Conservation (phyloP, 2,329 filamentous ascomycete species). For the Corynespora cassiicola region DNA sequence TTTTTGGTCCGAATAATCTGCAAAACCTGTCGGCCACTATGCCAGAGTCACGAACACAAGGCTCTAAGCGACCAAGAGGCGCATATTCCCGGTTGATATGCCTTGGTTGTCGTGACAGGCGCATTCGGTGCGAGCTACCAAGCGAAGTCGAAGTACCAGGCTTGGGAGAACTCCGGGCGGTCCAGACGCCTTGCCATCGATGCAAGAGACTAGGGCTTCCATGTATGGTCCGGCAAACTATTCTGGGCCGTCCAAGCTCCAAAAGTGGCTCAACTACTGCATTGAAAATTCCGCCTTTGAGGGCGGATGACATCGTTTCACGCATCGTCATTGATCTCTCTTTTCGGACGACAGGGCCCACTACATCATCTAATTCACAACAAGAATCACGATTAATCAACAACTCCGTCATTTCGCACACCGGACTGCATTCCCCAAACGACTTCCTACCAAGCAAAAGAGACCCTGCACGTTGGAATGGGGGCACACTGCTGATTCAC, state of each 20-base stretch:
- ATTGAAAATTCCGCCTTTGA: conserved; percentile 6
- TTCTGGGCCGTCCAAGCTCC: conserved; percentile 16
- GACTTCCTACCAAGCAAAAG: conserved; percentile 3
- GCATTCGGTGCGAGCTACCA: conserved; percentile 23
- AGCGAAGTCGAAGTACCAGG: conserved; percentile 18
- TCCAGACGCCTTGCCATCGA: conserved; percentile 22
- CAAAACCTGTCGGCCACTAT: conserved; percentile 8
- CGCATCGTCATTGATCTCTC: conserved; percentile 13
- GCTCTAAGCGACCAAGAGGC: conserved; percentile 17
- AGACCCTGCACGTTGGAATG: conserved; percentile 11
- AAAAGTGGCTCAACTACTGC: conserved; percentile 10
- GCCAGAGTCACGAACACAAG: conserved; percentile 10
- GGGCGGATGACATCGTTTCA: conserved; percentile 12
- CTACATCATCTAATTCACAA: conserved; percentile 10
- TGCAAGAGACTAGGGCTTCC: conserved; percentile 19
- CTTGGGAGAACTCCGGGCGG: conserved; percentile 18
- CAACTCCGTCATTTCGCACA: conserved; percentile 5
- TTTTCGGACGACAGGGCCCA: conserved; percentile 8
- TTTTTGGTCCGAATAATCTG: conserved; percentile 11
- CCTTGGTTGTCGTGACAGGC: conserved; percentile 23
- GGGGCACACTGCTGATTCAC: conserved; percentile 13
- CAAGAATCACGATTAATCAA: conserved; percentile 10
- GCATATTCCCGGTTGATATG: conserved; percentile 24
- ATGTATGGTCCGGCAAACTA: conserved; percentile 20
- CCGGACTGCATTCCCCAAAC: conserved; percentile 7